A percentile compares a stretch with the other conserved stretches of the same genome.
phyloP scores from a whole-genome alignment of 2,329 filamentous ascomycete species.

The Apiospora sp. region DNA sequence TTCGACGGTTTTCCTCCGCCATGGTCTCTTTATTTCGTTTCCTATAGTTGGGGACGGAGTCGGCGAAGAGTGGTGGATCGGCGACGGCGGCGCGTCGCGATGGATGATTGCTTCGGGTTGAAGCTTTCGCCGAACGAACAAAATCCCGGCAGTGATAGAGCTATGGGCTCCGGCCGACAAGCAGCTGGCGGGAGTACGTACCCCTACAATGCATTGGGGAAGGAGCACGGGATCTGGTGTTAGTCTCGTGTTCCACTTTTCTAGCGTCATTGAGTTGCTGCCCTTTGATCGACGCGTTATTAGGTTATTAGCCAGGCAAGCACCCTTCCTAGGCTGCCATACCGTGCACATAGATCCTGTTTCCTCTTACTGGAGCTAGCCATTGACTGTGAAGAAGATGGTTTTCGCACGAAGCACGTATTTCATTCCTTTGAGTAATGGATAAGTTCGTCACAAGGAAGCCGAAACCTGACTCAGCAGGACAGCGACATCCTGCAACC shows the following conservation, averaged over 20 bases:
- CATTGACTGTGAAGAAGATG: not conserved
- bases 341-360: not conserved
- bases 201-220: not conserved
- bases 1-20: constrained; percentile 29
- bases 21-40: not conserved
- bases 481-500: constrained; percentile 24
- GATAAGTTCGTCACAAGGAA: constrained; percentile 20
- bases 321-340: not conserved
- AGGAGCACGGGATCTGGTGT: constrained; percentile 18
- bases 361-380: not conserved
- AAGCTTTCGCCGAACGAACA: not conserved
- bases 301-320: not conserved
- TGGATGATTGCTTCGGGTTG: constrained; percentile 1
- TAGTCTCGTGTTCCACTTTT: constrained; percentile 15
- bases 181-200: not conserved
- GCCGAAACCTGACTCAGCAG: constrained; percentile 19
- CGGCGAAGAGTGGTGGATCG: not conserved
- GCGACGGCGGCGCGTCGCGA: constrained; percentile 6
- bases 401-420: not conserved
- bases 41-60: not conserved
- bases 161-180: not conserved
- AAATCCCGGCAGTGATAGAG: not conserved
- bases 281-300: constrained; percentile 3
- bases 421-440: constrained; percentile 1
- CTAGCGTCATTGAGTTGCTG: not conserved